Evolutionary conservation across 1,284 basidiomycete genomes (phyloP).

Genomic region (Fistulina hepatica): DNA sequence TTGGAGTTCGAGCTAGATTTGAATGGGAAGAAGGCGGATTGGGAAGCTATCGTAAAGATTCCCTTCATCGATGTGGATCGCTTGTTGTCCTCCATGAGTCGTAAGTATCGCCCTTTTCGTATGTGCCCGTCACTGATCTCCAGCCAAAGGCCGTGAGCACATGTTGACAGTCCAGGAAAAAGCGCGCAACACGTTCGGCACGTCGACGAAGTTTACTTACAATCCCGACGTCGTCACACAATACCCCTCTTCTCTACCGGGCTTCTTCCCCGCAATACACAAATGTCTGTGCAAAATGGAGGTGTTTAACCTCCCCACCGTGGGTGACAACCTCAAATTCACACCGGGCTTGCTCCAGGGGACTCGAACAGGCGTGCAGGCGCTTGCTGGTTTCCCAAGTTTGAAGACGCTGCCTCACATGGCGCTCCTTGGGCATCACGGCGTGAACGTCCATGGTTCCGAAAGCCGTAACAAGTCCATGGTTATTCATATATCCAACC

Average conservation of each 20-base stretch:
- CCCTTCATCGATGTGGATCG: slow-evolving; percentile 90
- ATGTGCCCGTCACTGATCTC: neutral
- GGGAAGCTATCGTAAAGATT: slow-evolving; percentile 99
- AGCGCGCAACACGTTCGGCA: slow-evolving; percentile 69
- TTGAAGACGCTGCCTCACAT: slow-evolving; percentile 82
- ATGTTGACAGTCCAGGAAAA: slow-evolving; percentile 72
- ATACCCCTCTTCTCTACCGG: slow-evolving; percentile 87
- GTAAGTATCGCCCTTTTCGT: slow-evolving; percentile 31
- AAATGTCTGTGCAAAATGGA: slow-evolving; percentile 74
- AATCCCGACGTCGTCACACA: slow-evolving; percentile 47
- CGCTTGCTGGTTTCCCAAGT: slow-evolving; percentile 93
- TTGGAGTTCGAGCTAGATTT: slow-evolving; percentile 84
- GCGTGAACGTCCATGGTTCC: slow-evolving; percentile 88
- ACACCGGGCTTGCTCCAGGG: slow-evolving; percentile 84
- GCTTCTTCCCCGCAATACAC: slow-evolving; percentile 89
- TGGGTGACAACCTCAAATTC: slow-evolving; percentile 75
- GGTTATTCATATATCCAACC: slow-evolving; percentile 77
- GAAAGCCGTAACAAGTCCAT: slow-evolving; percentile 90
- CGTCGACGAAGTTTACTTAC: slow-evolving; percentile 72
- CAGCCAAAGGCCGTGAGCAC: slow-evolving; percentile 59
- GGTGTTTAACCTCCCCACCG: slow-evolving; percentile 77
- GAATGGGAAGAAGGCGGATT: slow-evolving; percentile 97
- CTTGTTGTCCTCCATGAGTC: slow-evolving; percentile 72
- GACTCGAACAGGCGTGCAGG: slow-evolving; percentile 76
- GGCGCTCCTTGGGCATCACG: slow-evolving; percentile 71